phyloP scores from a whole-genome alignment of 169 alveolate genomes.

The Eimeria brunetti region DNA sequence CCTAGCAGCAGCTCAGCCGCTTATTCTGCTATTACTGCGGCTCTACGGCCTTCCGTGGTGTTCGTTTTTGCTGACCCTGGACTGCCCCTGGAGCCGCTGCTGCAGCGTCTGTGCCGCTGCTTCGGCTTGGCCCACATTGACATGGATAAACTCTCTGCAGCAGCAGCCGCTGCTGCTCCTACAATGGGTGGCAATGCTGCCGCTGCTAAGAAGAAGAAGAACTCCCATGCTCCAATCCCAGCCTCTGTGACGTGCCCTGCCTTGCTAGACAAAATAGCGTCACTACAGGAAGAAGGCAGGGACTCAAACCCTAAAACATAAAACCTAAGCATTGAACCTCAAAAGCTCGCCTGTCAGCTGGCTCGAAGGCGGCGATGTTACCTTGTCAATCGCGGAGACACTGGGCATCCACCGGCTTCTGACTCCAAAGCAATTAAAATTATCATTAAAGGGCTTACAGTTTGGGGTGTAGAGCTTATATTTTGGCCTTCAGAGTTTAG shows the following conservation, averaged over 20 bases:
- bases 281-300: constrained; percentile 57
- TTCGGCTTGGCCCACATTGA: constrained; percentile 47
- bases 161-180: constrained; percentile 22
- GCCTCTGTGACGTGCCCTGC: constrained; percentile 55
- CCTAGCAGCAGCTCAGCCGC: neutral
- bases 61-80: constrained; percentile 59
- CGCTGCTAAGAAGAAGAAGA: neutral
- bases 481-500: neutral
- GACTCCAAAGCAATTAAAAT: too few relatives aligned
- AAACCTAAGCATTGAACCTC: neutral
- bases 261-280: constrained; percentile 24
- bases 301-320: neutral
- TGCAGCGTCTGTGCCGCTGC: constrained; percentile 51
- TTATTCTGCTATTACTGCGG: constrained; percentile 8
- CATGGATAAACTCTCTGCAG: neutral
- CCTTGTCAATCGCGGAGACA: neutral
- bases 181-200: constrained; percentile 1
- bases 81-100: constrained; percentile 23
- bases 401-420: neutral
- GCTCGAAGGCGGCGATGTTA: neutral
- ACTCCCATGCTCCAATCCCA: neutral
- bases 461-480: neutral
- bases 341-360: neutral
- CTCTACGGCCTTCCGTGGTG: constrained; percentile 49
- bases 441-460: neutral